Base-by-base conservation (phyloP, 805 yeast species). In the Babjeviella inositovora region DNA sequence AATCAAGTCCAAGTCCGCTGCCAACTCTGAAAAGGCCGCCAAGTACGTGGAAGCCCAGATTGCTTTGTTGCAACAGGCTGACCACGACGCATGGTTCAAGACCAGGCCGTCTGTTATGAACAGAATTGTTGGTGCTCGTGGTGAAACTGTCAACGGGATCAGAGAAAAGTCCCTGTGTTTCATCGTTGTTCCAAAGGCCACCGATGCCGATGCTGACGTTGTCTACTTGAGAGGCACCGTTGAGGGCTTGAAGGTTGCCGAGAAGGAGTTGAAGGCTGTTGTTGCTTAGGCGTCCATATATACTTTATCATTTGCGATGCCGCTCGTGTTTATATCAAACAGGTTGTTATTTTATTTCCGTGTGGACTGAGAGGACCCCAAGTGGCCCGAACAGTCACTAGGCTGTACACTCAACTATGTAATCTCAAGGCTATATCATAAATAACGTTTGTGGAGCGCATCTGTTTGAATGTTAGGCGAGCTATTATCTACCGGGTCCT, bases 111-210 rank as follows among this genome's bases (percentile, higher is more conserved):
- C 47, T 14, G 41, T 43, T 21, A 74, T 76, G 45, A 62, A 74
- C 28, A 64, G 58, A 41, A 55, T 81, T 25, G 65, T 82, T 32
- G 94, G 94, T 6, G 70, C 81, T 9, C 73, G 67, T 34, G 94
- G 94, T 22, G 48, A 70, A 17, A 69, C 64, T 30, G 56, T 81
- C 39, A 68, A 62, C 37, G 50, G 51, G 32, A 59, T 80, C 28
- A 70, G 90, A 52, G 51, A 53, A 14, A 51, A 58, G 28, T 54
- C 76, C 11, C 67, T 64, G 11, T 57, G 75, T 18, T 57, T 64
- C 27, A 63, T 79, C 30, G 55, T 58, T 23, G 68, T 77, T 25
- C 92, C 90, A 34, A 67, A 68, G 45, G 50, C 51, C 21, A 45
- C 44, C 22, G 76, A 70, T 30, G 52, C 58, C 30, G 39, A 59